These are phyloP conservation scores for Scortechinia acanthostroma DNA, from an alignment of 2,329 filamentous ascomycete species.

Conservation along the genomic window DNA sequence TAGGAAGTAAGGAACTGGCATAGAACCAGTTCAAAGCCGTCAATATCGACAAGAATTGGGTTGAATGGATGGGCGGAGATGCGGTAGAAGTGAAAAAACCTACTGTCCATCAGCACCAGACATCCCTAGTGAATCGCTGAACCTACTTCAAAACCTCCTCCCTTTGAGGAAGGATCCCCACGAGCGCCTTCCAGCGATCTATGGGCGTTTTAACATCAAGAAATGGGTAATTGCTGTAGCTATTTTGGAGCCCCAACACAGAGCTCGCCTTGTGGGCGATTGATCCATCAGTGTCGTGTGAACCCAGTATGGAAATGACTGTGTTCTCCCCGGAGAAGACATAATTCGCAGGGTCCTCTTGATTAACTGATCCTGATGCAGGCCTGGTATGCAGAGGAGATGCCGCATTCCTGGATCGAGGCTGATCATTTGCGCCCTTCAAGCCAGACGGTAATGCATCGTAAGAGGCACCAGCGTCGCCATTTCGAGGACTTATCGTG, in stretches of 20 bases:
- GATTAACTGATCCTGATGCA: neutral
- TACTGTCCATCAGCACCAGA: too few relatives aligned
- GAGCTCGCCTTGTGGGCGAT: slow-evolving; percentile 16
- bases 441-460: too few relatives aligned
- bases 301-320: slow-evolving; percentile 14
- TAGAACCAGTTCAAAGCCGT: slow-evolving; percentile 16
- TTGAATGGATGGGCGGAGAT: slow-evolving; percentile 18
- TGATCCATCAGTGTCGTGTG: slow-evolving; percentile 14
- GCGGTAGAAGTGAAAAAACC: slow-evolving; percentile 19
- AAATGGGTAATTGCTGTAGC: slow-evolving; percentile 17
- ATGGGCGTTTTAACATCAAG: slow-evolving; percentile 14
- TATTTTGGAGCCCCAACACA: slow-evolving; percentile 18
- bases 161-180: neutral
- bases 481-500: too few relatives aligned
- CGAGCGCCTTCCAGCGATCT: slow-evolving; percentile 12
- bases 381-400: too few relatives aligned
- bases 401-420: too few relatives aligned
- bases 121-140: too few relatives aligned
- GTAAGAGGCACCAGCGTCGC: too few relatives aligned
- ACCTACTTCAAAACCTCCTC: slow-evolving; percentile 1
- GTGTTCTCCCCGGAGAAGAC: slow-evolving; percentile 18
- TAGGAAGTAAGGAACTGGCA: slow-evolving; percentile 16
- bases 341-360: neutral
- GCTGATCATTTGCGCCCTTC: too few relatives aligned
- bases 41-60: slow-evolving; percentile 17